phyloP scores from a whole-genome alignment of 331 rosid species.

The Erythrophleum ivorense region DNA sequence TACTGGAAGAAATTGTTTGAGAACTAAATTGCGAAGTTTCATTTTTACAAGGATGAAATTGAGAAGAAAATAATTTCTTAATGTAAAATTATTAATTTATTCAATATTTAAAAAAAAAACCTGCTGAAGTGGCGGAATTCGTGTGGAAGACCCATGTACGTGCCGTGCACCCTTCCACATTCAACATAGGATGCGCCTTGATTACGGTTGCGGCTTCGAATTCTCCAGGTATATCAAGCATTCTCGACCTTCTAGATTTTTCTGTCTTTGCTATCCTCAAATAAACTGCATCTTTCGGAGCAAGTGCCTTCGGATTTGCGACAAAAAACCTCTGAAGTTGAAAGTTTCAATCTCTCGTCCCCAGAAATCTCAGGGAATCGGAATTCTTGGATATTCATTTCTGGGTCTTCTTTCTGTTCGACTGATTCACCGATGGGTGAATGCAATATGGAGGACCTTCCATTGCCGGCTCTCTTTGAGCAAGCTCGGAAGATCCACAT shows the following conservation, averaged over 20 bases:
- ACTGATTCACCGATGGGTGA: conserved; percentile 44
- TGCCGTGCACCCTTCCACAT: conserved; percentile 8
- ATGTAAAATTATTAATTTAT: no score
- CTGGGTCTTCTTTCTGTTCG: not conserved
- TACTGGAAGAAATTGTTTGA: no score
- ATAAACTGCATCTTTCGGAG: no score
- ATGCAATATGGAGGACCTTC: conserved; percentile 60
- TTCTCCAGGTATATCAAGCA: not conserved
- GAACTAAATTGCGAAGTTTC: no score
- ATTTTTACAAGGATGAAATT: no score
- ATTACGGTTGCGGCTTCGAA: not conserved
- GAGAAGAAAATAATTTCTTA: no score
- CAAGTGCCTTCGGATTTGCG: not conserved
- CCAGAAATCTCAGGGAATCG: not conserved
- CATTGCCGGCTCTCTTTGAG: conserved; percentile 79
- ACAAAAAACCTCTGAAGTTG: not conserved
- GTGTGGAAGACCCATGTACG: no score
- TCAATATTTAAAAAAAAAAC: no score
- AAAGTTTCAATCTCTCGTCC: not conserved
- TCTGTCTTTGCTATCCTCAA: not conserved
- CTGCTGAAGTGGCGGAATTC: not conserved
- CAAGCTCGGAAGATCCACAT: conserved; percentile 80
- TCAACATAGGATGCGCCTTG: not conserved
- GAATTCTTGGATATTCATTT: not conserved
- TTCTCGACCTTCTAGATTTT: not conserved